These are phyloP conservation scores for Diaporthe eres DNA, from an alignment of 2,329 filamentous ascomycete species.

Conservation along the genomic window DNA sequence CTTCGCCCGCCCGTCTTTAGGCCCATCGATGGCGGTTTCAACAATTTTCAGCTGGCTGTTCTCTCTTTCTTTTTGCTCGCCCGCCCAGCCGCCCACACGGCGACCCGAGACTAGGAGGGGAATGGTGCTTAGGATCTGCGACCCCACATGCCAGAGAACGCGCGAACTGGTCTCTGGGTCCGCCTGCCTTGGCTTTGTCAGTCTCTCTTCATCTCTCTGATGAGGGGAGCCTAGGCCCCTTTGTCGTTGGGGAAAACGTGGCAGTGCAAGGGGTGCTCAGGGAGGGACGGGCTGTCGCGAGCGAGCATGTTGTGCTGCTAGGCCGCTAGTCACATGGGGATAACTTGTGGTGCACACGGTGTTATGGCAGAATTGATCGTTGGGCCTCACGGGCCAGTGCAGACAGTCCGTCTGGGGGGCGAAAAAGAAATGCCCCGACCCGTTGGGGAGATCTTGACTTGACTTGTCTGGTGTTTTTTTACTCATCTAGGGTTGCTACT, in stretches of 20 bases:
- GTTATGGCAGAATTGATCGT: neutral
- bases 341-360: neutral
- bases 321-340: neutral
- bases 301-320: neutral
- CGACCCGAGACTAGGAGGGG: slow-evolving; percentile 22
- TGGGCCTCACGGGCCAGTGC: neutral
- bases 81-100: slow-evolving; percentile 11
- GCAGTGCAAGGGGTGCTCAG: neutral
- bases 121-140: neutral
- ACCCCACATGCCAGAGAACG: slow-evolving; percentile 1
- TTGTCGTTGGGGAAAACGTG: neutral
- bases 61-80: neutral
- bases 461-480: neutral
- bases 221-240: neutral
- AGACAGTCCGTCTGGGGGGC: neutral
- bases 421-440: neutral
- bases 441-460: neutral
- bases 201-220: no score
- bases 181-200: neutral
- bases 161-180: slow-evolving; percentile 13
- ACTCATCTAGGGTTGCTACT: neutral
- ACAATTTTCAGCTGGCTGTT: neutral
- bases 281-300: slow-evolving; percentile 4
- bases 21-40: neutral
- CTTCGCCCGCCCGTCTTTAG: neutral